Base-by-base conservation (phyloP, 202 grass and related monocot genomes). In the Schoenoplectus triqueter region DNA sequence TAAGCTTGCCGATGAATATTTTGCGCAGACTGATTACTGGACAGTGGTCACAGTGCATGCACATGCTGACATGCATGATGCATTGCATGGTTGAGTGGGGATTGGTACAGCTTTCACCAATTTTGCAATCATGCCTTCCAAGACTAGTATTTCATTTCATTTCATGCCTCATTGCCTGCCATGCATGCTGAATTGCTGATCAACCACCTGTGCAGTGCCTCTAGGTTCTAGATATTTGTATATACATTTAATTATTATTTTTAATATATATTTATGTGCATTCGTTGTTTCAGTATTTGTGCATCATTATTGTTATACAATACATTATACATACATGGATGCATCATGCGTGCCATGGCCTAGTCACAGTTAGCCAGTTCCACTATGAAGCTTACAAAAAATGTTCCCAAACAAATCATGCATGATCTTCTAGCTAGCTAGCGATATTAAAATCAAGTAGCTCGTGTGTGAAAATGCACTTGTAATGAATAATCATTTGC, bases 51-150 rank as follows among this genome's bases (percentile, higher is more conserved):
- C 18, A 14, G 18, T 49, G 54, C 48, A 75, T 75, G 72, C 72
- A 31, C 31, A 31, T 75, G n/a, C 15, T 64, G 62, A 31, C 20
- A 66, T 66, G 8, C 56, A 59, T 14, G 56, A 71, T 71, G 14
- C 68, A 51, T 50, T 50, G 17, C 17, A 51, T 52, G 42, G 42
- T 73, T 75, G 72, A 51, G 48, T 75, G 72, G 72, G 54, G 49
- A 39, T 75, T 75, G 19, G 49, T 74, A 39, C 72, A 75, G 72
- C 49, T 75, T 75, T 75, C 72, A 75, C 49, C 49, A 75, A 75
- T 75, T 75, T 22, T 75, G 19, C 72, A 75, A 75, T 75, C 72
- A 75, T 75, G 19, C 72, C 10, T 55, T 31, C 48, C 10, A 55
- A 19, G 31, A 31, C 31, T 31, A 55, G 18, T 46, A 72, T 48